A percentile compares a stretch with the other conserved stretches of the same genome.
phyloP scores from a whole-genome alignment of 2,329 filamentous ascomycete species.

The Aspergillus ruber region DNA sequence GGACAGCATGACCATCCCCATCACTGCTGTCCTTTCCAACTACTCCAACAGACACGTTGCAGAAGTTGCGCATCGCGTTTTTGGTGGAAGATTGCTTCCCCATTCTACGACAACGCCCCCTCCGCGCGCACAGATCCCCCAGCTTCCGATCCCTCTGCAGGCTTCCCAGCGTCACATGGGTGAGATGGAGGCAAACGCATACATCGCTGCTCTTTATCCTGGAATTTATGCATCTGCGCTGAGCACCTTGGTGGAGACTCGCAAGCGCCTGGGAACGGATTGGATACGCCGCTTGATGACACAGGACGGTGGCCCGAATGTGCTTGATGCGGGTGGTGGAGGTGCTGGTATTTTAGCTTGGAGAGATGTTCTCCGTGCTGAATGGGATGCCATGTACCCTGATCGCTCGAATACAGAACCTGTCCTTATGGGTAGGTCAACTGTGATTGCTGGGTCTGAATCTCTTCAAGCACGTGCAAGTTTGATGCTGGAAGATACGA shows the following conservation, averaged over 20 bases:
- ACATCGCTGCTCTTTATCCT: constrained; percentile 54
- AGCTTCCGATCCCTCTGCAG: constrained; percentile 53
- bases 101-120: constrained; percentile 66
- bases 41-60: constrained; percentile 68
- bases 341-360: constrained; percentile 58
- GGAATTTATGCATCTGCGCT: constrained; percentile 54
- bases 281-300: constrained; percentile 53
- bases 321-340: constrained; percentile 57
- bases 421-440: constrained; percentile 59
- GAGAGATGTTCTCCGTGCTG: constrained; percentile 67
- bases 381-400: constrained; percentile 66
- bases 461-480: constrained; percentile 69
- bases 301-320: constrained; percentile 51
- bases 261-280: constrained; percentile 52
- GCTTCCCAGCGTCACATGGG: constrained; percentile 53
- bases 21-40: constrained; percentile 60
- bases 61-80: constrained; percentile 63
- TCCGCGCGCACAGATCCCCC: constrained; percentile 43
- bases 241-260: constrained; percentile 53
- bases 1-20: constrained; percentile 61
- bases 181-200: constrained; percentile 56
- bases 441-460: constrained; percentile 72
- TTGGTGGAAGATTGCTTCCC: constrained; percentile 71
- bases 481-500: constrained; percentile 75
- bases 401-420: constrained; percentile 34